Percentiles rank a stretch among this genome's conserved stretches.
Evolutionary conservation across 805 yeast species (phyloP).

Genomic region (Candida ascalaphidarum): DNA sequence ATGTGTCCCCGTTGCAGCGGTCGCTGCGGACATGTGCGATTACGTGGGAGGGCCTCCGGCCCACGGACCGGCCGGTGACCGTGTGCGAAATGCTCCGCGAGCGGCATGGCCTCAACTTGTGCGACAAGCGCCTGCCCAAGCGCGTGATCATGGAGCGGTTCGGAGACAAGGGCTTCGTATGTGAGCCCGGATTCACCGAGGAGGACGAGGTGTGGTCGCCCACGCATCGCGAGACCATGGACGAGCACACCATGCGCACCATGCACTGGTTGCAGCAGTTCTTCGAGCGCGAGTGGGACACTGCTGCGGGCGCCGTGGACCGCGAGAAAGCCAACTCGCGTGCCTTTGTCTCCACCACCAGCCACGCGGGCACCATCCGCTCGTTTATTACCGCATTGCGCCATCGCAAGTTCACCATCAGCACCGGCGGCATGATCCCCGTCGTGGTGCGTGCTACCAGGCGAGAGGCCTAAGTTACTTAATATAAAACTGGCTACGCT

Average conservation of each 20-base stretch:
- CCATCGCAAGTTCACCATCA: slow-evolving; percentile 50
- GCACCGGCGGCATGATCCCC: slow-evolving; percentile 62
- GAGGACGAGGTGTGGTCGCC: slow-evolving; percentile 39
- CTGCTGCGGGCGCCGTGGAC: slow-evolving; percentile 8
- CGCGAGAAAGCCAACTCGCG: slow-evolving; percentile 12
- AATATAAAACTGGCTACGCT: too few relatives aligned
- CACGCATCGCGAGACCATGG: slow-evolving; percentile 39
- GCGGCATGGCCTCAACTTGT: slow-evolving; percentile 50
- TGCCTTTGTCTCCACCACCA: slow-evolving; percentile 37
- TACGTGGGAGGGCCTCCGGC: slow-evolving; percentile 38
- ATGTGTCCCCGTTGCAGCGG: slow-evolving; percentile 57
- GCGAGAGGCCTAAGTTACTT: too few relatives aligned
- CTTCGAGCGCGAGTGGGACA: slow-evolving; percentile 15
- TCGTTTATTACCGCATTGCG: slow-evolving; percentile 41
- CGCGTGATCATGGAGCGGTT: slow-evolving; percentile 29
- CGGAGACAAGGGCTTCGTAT: slow-evolving; percentile 30
- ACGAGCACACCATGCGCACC: slow-evolving; percentile 43
- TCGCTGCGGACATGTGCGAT: slow-evolving; percentile 47
- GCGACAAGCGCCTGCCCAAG: slow-evolving; percentile 47
- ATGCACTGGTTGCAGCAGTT: slow-evolving; percentile 33
- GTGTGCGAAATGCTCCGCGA: slow-evolving; percentile 48
- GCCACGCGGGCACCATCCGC: slow-evolving; percentile 56
- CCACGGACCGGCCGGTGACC: slow-evolving; percentile 11
- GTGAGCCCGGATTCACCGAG: slow-evolving; percentile 38
- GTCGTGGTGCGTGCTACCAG: slow-evolving; percentile 43